Base-by-base conservation (phyloP, 257 asterid species). In the Rhazya stricta region DNA sequence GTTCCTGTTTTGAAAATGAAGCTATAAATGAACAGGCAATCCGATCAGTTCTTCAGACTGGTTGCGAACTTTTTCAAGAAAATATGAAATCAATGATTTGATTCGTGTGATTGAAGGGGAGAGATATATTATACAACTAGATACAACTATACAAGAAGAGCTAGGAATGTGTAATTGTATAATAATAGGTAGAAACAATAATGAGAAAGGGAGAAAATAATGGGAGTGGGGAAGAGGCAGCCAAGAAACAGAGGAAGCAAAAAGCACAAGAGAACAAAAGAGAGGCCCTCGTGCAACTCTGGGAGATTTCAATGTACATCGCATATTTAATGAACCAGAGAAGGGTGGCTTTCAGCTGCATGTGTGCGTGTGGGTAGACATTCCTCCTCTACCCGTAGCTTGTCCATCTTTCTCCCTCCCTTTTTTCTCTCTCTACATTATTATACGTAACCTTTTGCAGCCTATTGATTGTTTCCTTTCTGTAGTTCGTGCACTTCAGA, bases 351-450 rank as follows among this genome's bases (percentile, higher is more conserved):
- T 27, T 68, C 69, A 36, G 32, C 73, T 81, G 79, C 85, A 79
- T 83, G 94, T 83, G 89, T 81, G 87, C 91, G 89, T 86, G 89
- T 87, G 96, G 88, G 84, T 85, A 73, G 86, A 85, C 91, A 87
- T 87, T 78, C 82, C 86, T 68, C 77, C 34, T 53, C 74, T 48
- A 43, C 56, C 76, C 11, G 70, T 21, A 54, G 34, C 75, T 36
- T 36, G n/a, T 54, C 67, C 45, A 43, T 58, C 69, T 11, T 23
- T 11, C 1, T 7, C 42, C 16, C 56, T 23, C 83, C 67, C 48
- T 56, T 23, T 65, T 56, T 23, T 65, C 45, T 51, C 74, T 46
- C 76, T 46, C 69, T 18, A 45, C 76, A 84, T 82, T 79, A 81
- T 85, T 79, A 78, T 77, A 74, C 69, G 67, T 13, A 65, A 75